A percentile compares a stretch with the other conserved stretches of the same genome.
Conservation (phyloP, 192 early-diverging fungal species). For the Umbelopsis vinacea region DNA sequence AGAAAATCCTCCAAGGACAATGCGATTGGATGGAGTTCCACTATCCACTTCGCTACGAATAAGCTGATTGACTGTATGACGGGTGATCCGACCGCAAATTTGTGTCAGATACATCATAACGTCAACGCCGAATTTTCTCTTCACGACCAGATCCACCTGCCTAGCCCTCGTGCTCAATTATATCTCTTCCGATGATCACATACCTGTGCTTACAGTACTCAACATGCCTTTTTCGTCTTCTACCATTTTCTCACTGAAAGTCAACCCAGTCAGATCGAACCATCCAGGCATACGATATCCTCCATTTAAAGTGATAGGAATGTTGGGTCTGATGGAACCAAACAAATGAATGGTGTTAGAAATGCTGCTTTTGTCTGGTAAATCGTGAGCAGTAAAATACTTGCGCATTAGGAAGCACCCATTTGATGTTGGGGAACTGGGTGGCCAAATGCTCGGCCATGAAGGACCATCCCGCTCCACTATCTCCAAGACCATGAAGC, state of each 20-base stretch:
- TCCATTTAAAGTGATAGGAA: slow-evolving; percentile 77
- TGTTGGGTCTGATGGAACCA: slow-evolving; percentile 48
- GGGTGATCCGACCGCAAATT: not conserved
- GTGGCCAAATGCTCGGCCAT: slow-evolving; percentile 57
- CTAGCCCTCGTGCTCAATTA: too few species aligned
- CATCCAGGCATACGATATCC: slow-evolving; percentile 89
- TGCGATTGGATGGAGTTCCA: slow-evolving; percentile 80
- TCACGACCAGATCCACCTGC: not conserved
- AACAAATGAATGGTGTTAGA: not conserved
- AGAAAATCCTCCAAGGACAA: slow-evolving; percentile 94
- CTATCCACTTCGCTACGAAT: slow-evolving; percentile 76
- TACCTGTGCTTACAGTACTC: slow-evolving; percentile 53
- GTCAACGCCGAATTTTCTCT: not conserved
- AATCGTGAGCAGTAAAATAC: slow-evolving; percentile 2
- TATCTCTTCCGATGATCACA: not conserved
- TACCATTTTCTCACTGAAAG: slow-evolving; percentile 43
- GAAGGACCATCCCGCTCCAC: slow-evolving; percentile 61
- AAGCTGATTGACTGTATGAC: slow-evolving; percentile 50
- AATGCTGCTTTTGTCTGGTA: too few species aligned
- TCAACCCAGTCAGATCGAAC: slow-evolving; percentile 78
- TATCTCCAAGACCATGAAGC: slow-evolving; percentile 66
- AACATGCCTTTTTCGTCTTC: slow-evolving; percentile 80
- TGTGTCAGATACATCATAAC: not conserved
- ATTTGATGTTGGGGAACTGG: slow-evolving; percentile 85
- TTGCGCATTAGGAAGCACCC: slow-evolving; percentile 85